Conservation (phyloP, 2,329 filamentous ascomycete genomes). For the Pseudofabraea citricarpa region DNA sequence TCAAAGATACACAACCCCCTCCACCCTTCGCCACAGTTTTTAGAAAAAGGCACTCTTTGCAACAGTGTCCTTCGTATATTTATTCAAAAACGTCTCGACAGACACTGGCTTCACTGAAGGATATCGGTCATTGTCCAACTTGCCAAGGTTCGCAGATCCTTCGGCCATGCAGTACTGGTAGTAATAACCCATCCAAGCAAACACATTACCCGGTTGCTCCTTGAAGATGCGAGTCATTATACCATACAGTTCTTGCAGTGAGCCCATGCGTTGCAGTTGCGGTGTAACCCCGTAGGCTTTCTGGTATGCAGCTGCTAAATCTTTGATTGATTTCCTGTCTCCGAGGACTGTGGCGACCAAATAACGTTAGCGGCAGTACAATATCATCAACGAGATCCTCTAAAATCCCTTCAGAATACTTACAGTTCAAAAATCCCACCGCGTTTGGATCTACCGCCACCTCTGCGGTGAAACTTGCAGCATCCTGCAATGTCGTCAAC, state of each 20-base stretch:
- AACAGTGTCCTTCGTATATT: not conserved
- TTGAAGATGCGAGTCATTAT: constrained; percentile 13
- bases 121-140: constrained; percentile 1
- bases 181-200: not conserved
- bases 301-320: constrained; percentile 22
- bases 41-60: not conserved
- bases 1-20: not conserved
- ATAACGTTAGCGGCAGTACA: no score
- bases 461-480: constrained; percentile 31
- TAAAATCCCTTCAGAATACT: no score
- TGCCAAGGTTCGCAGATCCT: not conserved
- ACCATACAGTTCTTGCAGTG: constrained; percentile 24
- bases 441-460: constrained; percentile 22
- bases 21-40: not conserved
- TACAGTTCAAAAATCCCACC: constrained; percentile 18
- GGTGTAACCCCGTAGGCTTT: constrained; percentile 21
- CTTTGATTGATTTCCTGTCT: constrained; percentile 21
- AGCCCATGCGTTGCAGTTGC: constrained; percentile 20
- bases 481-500: constrained; percentile 31
- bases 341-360: constrained; percentile 28
- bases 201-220: not conserved
- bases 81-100: not conserved
- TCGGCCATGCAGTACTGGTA: not conserved
- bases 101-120: not conserved
- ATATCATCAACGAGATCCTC: no score